Percentiles rank a stretch among this genome's conserved stretches.
Evolutionary conservation across 495 filamentous ascomycete species (phyloP).

Genomic region (Penicillium nucicola): DNA sequence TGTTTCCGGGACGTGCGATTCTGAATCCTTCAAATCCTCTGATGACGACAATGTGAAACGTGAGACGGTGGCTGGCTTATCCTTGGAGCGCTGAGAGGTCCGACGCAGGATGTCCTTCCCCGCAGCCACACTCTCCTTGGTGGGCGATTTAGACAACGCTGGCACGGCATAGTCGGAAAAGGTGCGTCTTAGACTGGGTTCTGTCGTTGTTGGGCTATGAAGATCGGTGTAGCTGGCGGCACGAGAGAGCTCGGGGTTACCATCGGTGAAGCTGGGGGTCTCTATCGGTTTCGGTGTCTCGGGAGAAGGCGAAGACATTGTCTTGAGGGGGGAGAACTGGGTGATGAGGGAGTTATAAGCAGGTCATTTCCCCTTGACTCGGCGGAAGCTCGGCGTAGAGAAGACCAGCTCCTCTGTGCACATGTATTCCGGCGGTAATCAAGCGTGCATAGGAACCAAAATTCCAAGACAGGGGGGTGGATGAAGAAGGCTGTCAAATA

Average conservation of each 20-base stretch:
- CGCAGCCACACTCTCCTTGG: constrained; percentile 43
- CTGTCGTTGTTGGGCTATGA: constrained; percentile 22
- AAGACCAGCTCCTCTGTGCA: constrained; percentile 46
- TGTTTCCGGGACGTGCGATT: constrained; percentile 26
- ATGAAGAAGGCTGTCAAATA: constrained; percentile 2
- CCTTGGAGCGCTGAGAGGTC: constrained; percentile 40
- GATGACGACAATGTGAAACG: constrained; percentile 36
- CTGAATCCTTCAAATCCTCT: constrained; percentile 33
- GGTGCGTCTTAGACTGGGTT: constrained; percentile 35
- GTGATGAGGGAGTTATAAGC: constrained; percentile 11
- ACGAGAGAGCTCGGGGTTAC: constrained; percentile 27
- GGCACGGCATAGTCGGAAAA: constrained; percentile 43
- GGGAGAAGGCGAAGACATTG: constrained; percentile 34
- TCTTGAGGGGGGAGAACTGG: constrained; percentile 15
- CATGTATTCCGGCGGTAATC: constrained; percentile 15
- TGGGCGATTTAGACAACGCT: constrained; percentile 31
- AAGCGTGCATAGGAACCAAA: constrained; percentile 21
- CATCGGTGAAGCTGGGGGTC: constrained; percentile 17
- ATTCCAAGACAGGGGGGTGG: not conserved
- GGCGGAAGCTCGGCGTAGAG: constrained; percentile 16
- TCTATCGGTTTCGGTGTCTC: constrained; percentile 12
- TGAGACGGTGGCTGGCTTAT: constrained; percentile 34
- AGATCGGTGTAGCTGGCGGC: constrained; percentile 46
- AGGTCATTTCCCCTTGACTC: constrained; percentile 28
- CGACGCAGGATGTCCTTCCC: constrained; percentile 46